Evolutionary conservation across 176 grass and related monocot species (phyloP), one percentile per base, ranked within the genome.

Genomic region (Eleusine indica): DNA sequence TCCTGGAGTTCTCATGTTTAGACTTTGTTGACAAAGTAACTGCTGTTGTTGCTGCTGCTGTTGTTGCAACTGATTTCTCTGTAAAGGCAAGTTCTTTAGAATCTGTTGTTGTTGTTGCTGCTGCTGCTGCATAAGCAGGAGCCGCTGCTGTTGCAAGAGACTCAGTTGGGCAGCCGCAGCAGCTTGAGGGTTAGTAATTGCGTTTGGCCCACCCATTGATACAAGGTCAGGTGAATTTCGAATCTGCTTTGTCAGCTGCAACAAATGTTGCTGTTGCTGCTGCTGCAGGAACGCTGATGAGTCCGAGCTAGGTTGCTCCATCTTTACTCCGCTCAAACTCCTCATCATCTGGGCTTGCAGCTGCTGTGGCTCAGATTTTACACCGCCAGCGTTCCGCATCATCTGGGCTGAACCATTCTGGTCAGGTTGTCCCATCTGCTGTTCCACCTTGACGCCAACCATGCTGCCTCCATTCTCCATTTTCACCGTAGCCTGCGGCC

Each of bases 271-370:
- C 0, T 86, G 80, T 6, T 92, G 76, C 21, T 88, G 88, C 53
- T 90, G 84, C 44, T 87, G 93, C 48, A 94, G 49, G 84, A 92
- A 86, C 10, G 84, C 54, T 40, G 90, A 92, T 43, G 93, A 64
- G 58, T 95, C 93, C 10, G 93, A 95, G 84, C 53, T 84, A 5
- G 79, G 66, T 49, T 83, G 84, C 74, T 99, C 97, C 87, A 96
- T 92, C 88, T 99, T 99, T 30, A 99, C 91, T 12, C 89, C 32
- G 71, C 91, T 78, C 88, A 99, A 90, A 76, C 78, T 94, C 77
- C 97, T 99, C 84, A 92, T 76, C 78, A 70, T 81, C 49, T 81
- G 67, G 1, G 83, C 65, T 70, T 96, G 93, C 81, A 99, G 62
- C 75, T 96, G 93, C 14, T 96, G 96, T 1, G 83, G 84, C 70